Evolutionary conservation across 805 yeast genomes (phyloP).

Genomic region (Sugiyamaella valdiviana): DNA sequence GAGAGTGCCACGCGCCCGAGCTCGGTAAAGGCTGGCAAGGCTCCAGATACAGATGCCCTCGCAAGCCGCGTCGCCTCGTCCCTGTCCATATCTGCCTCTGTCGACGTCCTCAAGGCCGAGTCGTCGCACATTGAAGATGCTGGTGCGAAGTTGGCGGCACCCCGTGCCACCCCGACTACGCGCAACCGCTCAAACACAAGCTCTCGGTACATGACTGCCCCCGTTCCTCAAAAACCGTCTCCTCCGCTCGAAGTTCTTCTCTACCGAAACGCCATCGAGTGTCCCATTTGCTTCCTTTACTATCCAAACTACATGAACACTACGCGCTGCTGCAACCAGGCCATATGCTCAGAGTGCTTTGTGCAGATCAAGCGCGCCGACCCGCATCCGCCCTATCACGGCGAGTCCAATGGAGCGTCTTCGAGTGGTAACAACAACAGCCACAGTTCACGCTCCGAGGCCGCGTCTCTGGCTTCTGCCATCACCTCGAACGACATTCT

Average conservation of each 20-base stretch:
- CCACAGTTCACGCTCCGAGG: background rate
- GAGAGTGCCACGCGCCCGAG: background rate
- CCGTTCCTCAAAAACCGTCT: background rate
- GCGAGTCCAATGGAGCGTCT: slow-evolving; percentile 32
- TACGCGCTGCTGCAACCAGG: slow-evolving; percentile 86
- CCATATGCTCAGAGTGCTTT: slow-evolving; percentile 94
- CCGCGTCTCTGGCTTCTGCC: slow-evolving; percentile 18
- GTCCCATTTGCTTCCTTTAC: slow-evolving; percentile 90
- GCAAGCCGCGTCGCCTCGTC: background rate
- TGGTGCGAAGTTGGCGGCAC: background rate
- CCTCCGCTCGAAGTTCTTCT: slow-evolving; percentile 44
- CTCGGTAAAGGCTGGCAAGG: background rate
- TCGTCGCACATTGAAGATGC: slow-evolving; percentile 4
- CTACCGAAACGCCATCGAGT: slow-evolving; percentile 67
- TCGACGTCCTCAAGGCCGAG: slow-evolving; percentile 4
- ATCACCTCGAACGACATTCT: slow-evolving; percentile 32
- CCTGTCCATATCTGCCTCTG: background rate
- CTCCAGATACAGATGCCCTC: background rate
- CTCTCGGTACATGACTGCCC: slow-evolving; percentile 9
- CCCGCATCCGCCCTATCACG: slow-evolving; percentile 81
- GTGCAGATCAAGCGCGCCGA: slow-evolving; percentile 88
- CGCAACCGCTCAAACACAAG: slow-evolving; percentile 20
- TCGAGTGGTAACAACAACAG: slow-evolving; percentile 9
- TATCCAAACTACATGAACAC: slow-evolving; percentile 73
- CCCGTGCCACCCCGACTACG: slow-evolving; percentile 1